Base-by-base conservation (phyloP, 768 basidiomycete species). In the Tricholoma bakamatsutake region DNA sequence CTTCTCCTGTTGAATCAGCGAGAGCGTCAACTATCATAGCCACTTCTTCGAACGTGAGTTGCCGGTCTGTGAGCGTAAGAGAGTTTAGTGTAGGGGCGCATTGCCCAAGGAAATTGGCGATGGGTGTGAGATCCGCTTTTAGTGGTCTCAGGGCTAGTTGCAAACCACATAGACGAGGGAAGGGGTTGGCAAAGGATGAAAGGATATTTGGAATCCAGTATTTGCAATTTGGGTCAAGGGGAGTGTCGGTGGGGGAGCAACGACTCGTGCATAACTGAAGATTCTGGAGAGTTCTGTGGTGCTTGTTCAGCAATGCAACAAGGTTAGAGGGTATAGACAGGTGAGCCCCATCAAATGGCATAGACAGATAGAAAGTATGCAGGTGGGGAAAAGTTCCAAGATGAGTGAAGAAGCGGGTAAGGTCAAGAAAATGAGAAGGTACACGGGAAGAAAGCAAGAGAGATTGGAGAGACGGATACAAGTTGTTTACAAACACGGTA, bases 321-420 rank as follows among this genome's bases (percentile, higher is more conserved):
- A 80, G 67, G 8, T 59, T 40, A 17, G 48, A 34, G 0, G 72
- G 69, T 31, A 73, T 64, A 9, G 70, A 62, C 24, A 80, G 68
- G 34, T 78, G 75, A 5, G 61, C 65, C 6, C 77, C 77, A 42
- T 79, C 73, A 50, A 73, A 77, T 6, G 79, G 78, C 13, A 79
- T 75, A 28, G 72, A 75, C 12, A 80, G 63, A 1, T 68, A 56
- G 42, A 79, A 65, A 1, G 69, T 63, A n/a, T 53, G 65, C 12
- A 80, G 68, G 39, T 55, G 66, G n/a, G 76, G 73, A 35, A 77
- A 77, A 12, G 59, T 63, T 0, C 73, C 76, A 34, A 78, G 64
- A 45, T 61, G 59, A 13, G 59, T 54, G 59, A 77, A 75, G 37
- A 80, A 69, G 21, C 62, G 66, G 53, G 66, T 61, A 13, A 80